Percentiles rank a stretch among this genome's conserved stretches.
Evolutionary conservation across 2,329 filamentous ascomycete species (phyloP).

Genomic region (Pleomassaria siparia): DNA sequence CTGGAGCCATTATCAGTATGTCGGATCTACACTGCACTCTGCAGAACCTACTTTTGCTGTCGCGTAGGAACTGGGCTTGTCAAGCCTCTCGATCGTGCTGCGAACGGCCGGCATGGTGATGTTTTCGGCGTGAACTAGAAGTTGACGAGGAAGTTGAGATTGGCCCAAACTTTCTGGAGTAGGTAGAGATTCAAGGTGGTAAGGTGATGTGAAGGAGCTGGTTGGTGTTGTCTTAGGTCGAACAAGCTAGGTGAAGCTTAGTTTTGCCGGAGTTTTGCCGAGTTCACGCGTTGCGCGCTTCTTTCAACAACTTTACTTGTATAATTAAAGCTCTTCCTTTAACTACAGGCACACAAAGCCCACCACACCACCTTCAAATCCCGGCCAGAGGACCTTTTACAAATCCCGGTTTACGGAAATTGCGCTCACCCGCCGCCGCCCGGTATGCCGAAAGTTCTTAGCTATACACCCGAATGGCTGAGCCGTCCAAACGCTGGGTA

Average conservation of each 20-base stretch:
- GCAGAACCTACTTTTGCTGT: conserved; percentile 66
- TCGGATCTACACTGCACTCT: background rate
- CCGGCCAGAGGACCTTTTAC: background rate
- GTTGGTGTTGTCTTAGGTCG: conserved; percentile 1
- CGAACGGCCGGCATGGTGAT: conserved; percentile 25
- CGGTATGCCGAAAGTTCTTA: conserved; percentile 82
- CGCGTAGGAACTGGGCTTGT: conserved; percentile 94
- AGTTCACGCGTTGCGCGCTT: conserved; percentile 7
- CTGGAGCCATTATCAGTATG: conserved; percentile 42
- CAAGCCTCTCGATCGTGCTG: conserved; percentile 83
- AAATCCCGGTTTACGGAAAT: background rate
- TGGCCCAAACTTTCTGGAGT: too few species aligned
- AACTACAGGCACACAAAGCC: background rate
- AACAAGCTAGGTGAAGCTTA: conserved; percentile 14
- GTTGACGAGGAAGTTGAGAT: background rate
- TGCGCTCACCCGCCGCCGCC: background rate
- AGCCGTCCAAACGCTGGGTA: conserved; percentile 75
- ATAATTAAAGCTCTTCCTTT: conserved; percentile 1
- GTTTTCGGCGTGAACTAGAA: background rate
- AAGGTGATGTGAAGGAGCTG: conserved; percentile 2
- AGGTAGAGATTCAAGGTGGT: too few species aligned
- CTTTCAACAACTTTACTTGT: background rate
- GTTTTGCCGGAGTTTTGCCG: conserved; percentile 13
- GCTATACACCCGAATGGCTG: conserved; percentile 86
- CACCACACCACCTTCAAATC: background rate